Conservation (phyloP, 73 alveolate genomes). For the Tetrahymena malaccensis region DNA sequence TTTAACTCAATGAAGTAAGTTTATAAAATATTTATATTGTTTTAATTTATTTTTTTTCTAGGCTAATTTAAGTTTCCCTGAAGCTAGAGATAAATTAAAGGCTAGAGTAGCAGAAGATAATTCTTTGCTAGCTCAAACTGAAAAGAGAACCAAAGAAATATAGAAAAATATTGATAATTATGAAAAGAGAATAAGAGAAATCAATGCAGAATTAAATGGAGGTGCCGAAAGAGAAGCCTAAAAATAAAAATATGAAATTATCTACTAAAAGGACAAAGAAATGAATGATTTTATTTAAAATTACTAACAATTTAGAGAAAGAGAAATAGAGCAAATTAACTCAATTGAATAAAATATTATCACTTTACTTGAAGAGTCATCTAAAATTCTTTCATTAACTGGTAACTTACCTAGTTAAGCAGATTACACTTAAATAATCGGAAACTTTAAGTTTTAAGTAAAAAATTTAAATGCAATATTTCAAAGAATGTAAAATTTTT, state of each 20-base stretch:
- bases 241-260: conserved; percentile 78
- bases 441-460: conserved; percentile 52
- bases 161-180: conserved; percentile 78
- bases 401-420: conserved; percentile 56
- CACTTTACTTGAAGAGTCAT: conserved; percentile 72
- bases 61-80: conserved; percentile 87
- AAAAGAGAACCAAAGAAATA: conserved; percentile 83
- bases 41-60: background rate
- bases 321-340: conserved; percentile 66
- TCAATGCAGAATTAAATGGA: conserved; percentile 78
- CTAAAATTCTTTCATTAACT: conserved; percentile 45
- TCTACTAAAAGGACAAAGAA: conserved; percentile 86
- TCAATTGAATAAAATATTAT: conserved; percentile 70
- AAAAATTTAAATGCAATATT: background rate
- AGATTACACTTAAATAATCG: conserved; percentile 50
- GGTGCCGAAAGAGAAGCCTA: conserved; percentile 64
- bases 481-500: no score
- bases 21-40: background rate
- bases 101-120: conserved; percentile 88
- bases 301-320: conserved; percentile 71
- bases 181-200: conserved; percentile 78
- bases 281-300: conserved; percentile 88
- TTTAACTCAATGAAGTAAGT: conserved; percentile 76
- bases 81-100: conserved; percentile 86
- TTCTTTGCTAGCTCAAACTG: conserved; percentile 76